Evolutionary conservation across 2,329 filamentous ascomycete genomes (phyloP), one percentile per base, ranked within the genome.

Genomic region (Neurospora sp.): DNA sequence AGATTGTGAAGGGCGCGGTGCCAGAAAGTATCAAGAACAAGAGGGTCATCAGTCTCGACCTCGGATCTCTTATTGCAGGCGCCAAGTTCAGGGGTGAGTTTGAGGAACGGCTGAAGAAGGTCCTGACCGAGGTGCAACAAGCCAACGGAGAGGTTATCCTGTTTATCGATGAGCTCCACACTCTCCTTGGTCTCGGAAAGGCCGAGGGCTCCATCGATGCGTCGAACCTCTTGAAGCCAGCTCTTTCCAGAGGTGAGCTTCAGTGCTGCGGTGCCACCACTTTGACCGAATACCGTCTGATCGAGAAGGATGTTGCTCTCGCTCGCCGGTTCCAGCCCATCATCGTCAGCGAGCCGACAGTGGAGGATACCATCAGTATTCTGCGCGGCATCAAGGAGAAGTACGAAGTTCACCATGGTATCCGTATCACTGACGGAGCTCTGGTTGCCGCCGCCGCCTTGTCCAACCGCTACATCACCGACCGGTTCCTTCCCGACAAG

Each of bases 241-340:
- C 95, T 0, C 82, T 98, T n/a, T 93, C 93, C 0, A 86, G 96
- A 73, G 96, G 96, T 52, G 94, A 97, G 73, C 85, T 98, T 4
- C 96, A 98, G 80, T 97, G 94, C 81, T 97, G 93, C 76, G 95
- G 96, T 72, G 96, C 96, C 3, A 98, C 96, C 0, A 99, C 96
- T 0, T 82, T 98, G 40, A 92, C 90, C 73, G 96, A 99, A 77
- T 99, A 98, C 77, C 89, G 96, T 28, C 84, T 89, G 75, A 98
- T 99, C 72, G 96, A 98, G 79, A 98, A 98, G 80, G 96, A 98
- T 77, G 94, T 95, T 37, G 96, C 96, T 0, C 83, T 99, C 23
- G 96, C 96, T 8, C 86, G 96, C 74, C 88, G 96, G 71, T 98
- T 99, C 79, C 96, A 99, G 77, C 94, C 96, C 0, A 97, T 99